phyloP scores from a whole-genome alignment of 306 rosid species.

The Cercis canadensis region DNA sequence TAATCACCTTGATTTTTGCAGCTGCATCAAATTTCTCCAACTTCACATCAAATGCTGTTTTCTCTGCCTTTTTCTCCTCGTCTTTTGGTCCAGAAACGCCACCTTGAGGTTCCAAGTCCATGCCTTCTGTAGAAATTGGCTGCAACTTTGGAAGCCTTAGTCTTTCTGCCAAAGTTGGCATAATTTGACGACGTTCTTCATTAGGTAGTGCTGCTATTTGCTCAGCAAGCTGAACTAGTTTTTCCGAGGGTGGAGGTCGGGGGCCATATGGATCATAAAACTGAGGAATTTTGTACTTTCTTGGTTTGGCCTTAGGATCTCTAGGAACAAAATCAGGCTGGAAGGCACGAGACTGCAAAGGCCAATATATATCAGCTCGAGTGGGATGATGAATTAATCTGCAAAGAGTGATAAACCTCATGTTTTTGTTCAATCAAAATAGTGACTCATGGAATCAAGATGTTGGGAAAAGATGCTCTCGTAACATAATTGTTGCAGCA shows the following conservation, averaged over 20 bases:
- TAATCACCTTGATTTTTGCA: slow-evolving; percentile 61
- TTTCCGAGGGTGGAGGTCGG: slow-evolving; percentile 58
- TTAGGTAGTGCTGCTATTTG: slow-evolving; percentile 45
- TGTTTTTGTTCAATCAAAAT: slow-evolving; percentile 38
- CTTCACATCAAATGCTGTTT: slow-evolving; percentile 59
- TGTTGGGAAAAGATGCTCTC: slow-evolving; percentile 1
- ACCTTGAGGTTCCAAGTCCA: slow-evolving; percentile 49
- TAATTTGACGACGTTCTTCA: slow-evolving; percentile 52
- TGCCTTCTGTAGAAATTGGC: slow-evolving; percentile 56
- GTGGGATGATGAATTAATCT: slow-evolving; percentile 38
- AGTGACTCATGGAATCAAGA: slow-evolving; percentile 32
- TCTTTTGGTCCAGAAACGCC: slow-evolving; percentile 45
- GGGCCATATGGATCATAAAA: slow-evolving; percentile 56
- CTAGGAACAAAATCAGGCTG: slow-evolving; percentile 44
- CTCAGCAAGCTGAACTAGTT: slow-evolving; percentile 52
- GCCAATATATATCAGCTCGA: neutral
- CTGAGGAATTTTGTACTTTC: slow-evolving; percentile 52
- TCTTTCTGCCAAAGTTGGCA: slow-evolving; percentile 52
- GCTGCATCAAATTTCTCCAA: slow-evolving; percentile 57
- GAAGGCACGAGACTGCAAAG: slow-evolving; percentile 47
- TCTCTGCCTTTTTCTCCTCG: slow-evolving; percentile 58
- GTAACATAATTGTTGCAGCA: slow-evolving; percentile 22
- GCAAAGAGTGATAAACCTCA: slow-evolving; percentile 50
- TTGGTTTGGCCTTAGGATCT: slow-evolving; percentile 48
- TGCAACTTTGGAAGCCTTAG: slow-evolving; percentile 56